Evolutionary conservation across 1,139 yeast species (phyloP).

Genomic region (Zygoascus hellenicus): DNA sequence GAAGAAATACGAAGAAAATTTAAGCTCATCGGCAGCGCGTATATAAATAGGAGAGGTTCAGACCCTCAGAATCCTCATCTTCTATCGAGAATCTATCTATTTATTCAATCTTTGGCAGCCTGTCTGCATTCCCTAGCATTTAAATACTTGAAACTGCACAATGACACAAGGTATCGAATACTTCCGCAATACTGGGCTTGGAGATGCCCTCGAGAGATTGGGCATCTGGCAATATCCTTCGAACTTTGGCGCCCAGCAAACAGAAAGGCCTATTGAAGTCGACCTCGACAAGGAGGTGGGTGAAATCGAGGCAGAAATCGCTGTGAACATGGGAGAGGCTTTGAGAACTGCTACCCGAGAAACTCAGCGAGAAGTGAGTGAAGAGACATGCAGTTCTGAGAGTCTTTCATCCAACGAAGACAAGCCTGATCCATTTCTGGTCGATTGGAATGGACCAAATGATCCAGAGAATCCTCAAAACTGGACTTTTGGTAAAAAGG

Average conservation of each 20-base stretch:
- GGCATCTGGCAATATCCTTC: constrained; percentile 13
- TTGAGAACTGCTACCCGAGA: background rate
- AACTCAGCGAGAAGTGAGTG: background rate
- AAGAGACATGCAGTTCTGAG: background rate
- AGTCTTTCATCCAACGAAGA: background rate
- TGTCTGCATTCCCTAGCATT: too few species aligned
- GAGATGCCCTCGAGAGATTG: constrained; percentile 16
- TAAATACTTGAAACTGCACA: background rate
- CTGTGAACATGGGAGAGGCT: background rate
- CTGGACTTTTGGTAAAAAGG: constrained; percentile 44
- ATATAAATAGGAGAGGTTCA: too few species aligned
- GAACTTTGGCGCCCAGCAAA: constrained; percentile 15
- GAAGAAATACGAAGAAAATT: too few species aligned
- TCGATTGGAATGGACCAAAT: constrained; percentile 44
- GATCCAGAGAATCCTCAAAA: constrained; percentile 57
- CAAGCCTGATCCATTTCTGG: constrained; percentile 21
- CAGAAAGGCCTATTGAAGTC: background rate
- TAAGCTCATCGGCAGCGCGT: too few species aligned
- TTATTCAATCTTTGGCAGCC: too few species aligned
- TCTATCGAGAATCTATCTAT: too few species aligned
- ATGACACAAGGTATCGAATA: constrained; percentile 8
- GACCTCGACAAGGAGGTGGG: background rate
- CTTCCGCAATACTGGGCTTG: constrained; percentile 17
- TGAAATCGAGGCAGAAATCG: background rate
- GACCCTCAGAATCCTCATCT: too few species aligned